Base-by-base conservation (phyloP, 257 asterid species). In the Verbena officinalis region DNA sequence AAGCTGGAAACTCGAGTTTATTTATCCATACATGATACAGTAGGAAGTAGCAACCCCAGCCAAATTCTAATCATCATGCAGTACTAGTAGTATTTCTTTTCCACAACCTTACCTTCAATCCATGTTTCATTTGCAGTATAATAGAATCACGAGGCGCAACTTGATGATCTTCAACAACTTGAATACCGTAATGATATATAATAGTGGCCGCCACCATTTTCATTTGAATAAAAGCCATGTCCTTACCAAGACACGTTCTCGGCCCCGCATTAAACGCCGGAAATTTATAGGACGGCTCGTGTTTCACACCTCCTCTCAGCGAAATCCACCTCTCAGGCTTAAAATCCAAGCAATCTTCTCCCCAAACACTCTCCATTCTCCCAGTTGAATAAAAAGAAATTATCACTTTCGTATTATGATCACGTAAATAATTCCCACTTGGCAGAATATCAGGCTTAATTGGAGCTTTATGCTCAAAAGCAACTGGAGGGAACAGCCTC, bases 251-350 rank as follows among this genome's bases (percentile, higher is more conserved):
- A 68, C 78, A 76, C 9, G 78, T 76, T 48, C 81, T 49, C 31
- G 75, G 78, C 56, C 81, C 78, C 0, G 77, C 78, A 19, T 67
- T 57, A 22, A 76, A 71, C 0, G 81, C 81, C 1, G 77, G 77
- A 24, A 76, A 76, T 72, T 71, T 76, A 60, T 23, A 76, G 6
- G 77, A 76, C 10, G 81, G 77, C 13, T 76, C 75, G 10, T 62
- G 75, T 33, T 53, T 71, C 30, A 60, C 11, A 48, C 56, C 62
- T 17, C 77, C 77, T 12, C 62, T 36, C 12, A 49, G 68, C 0
- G 74, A 53, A n/a, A 71, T 76, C 33, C 33, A 27, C 5, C 33
- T 2, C 33, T 27, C 33, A 5, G 33, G 33, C 33, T 27, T 27
- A 5, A 76, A 71, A 23, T 71, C 65, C 42, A 71, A 22, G 55